Base-by-base conservation (phyloP, 2,329 filamentous ascomycete genomes). In the Colletotrichum horii region DNA sequence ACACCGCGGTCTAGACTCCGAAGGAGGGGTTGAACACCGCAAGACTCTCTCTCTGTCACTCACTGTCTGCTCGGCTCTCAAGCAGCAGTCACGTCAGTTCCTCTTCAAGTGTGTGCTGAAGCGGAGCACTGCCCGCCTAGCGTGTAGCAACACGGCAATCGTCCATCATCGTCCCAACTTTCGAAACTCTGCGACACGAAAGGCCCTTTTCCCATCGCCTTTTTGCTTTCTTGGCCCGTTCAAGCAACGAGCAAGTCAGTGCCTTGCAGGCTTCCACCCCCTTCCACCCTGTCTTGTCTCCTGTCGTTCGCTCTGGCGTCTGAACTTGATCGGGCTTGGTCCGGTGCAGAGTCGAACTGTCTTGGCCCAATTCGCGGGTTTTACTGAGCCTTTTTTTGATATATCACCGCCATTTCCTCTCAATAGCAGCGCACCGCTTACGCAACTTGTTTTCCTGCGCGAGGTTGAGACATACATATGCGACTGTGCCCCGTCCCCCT, bases 391-490 rank as follows among this genome's bases (percentile, higher is more conserved):
- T 24, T 43, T 15, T n/a, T 26, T 43, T 43, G 62, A 55, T 72
- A 60, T 58, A 75, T 73, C 73, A 75, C 69, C 64, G 73, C 69
- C 62, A 66, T 62, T 58, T 75, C 56, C 36, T 38, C 14, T 60
- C 22, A 22, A 12, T 52, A 15, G 30, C n/a, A n/a, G 26, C 26
- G 38, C 34, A 56, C 62, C 22, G 26, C 69, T 4, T 15, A 9
- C 60, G 30, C 32, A 24, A 24, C 16, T 70, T 22, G 26, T 24
- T 56, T 4, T 58, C 15, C 30, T 19, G 28, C 4, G 34, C n/a
- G n/a, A 22, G 11, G n/a, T 60, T 66, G 55, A 75, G 73, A 75
- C 73, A 75, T 72, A 43, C 69, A 72, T 68, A 36, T 72, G 30
- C 62, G 61, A 52, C 66, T 32, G 55, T 38, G 43, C 38, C 69